phyloP scores from a whole-genome alignment of 2,329 filamentous ascomycete species.

The Talaromyces amestolkiae region DNA sequence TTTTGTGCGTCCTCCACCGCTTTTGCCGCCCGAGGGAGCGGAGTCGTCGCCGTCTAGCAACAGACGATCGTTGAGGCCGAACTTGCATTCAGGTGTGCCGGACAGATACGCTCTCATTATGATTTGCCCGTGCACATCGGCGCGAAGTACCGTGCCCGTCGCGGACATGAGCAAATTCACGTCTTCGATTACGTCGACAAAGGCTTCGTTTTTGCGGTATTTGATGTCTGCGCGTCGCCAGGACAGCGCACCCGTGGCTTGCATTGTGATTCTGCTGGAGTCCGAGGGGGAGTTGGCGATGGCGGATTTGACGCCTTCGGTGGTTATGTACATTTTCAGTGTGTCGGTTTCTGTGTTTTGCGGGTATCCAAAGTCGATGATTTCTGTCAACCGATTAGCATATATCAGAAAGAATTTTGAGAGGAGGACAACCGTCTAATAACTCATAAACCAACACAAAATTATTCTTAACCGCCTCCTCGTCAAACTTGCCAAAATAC shows the following conservation, averaged over 20 bases:
- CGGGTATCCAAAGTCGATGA: constrained; percentile 97
- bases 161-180: constrained; percentile 99
- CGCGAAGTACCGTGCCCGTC: constrained; percentile 87
- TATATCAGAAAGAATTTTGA: background rate
- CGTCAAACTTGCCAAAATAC: constrained; percentile 98
- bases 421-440: constrained; percentile 66
- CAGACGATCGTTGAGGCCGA: constrained; percentile 92
- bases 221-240: constrained; percentile 98
- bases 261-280: constrained; percentile 98
- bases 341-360: constrained; percentile 99
- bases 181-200: constrained; percentile 98
- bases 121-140: constrained; percentile 95
- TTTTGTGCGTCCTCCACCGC: constrained; percentile 59
- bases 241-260: constrained; percentile 92
- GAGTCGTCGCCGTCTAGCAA: constrained; percentile 74
- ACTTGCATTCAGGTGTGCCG: constrained; percentile 97
- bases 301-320: constrained; percentile 91
- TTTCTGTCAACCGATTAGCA: constrained; percentile 59
- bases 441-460: constrained; percentile 98
- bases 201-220: constrained; percentile 98
- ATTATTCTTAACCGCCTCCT: constrained; percentile 99
- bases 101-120: constrained; percentile 97
- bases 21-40: constrained; percentile 44
- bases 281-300: constrained; percentile 69
- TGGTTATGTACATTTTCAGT: constrained; percentile 99